Base-by-base conservation (phyloP, 1,284 basidiomycete genomes). In the Wolfiporia cocos region DNA sequence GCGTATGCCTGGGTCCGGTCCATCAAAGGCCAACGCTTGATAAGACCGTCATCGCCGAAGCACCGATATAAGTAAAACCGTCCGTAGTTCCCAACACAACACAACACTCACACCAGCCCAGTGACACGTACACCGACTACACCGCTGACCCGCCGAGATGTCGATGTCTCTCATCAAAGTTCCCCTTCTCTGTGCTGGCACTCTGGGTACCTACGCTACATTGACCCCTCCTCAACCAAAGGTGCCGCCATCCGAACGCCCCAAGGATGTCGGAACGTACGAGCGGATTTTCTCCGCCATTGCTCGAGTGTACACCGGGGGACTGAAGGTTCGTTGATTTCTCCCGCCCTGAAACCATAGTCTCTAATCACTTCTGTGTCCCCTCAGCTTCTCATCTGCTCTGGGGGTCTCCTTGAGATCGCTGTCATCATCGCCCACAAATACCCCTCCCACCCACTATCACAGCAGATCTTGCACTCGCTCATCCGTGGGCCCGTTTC, bases 161-260 rank as follows among this genome's bases (percentile, higher is more conserved):
- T 19, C 10, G 2, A 40, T 44, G 43, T 44, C 37, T 12, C 24
- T 39, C 38, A 19, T 36, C 14, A 44, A 44, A 19, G 14, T 44
- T 12, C 43, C 37, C 4, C 23, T 44, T 20, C 37, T 44, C 20
- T 11, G 36, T 5, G 9, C 33, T 7, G 38, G 37, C 17, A 21
- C 34, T 5, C 14, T 37, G 9, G 26, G 19, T 22, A 26, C 21
- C 38, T 39, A 36, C 28, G 29, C 28, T 11, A 10, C 18, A 5
- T 19, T 40, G 24, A 44, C 43, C 15, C 33, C 43, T 4, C 43
- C 43, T 5, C 21, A 39, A 4, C 38, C 43, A 14, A 20, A 14
- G 15, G 43, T 36, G 12, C 26, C 38, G 12, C 11, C n/a, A 9
- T 14, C n/a, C 6, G 31, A 44, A 38, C 21, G 32, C 7, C 31